A percentile compares a stretch with the other conserved stretches of the same genome.
These are phyloP conservation scores for Suhomyces anneliseae DNA, from an alignment of 1,139 yeast species.

Conservation along the genomic window DNA sequence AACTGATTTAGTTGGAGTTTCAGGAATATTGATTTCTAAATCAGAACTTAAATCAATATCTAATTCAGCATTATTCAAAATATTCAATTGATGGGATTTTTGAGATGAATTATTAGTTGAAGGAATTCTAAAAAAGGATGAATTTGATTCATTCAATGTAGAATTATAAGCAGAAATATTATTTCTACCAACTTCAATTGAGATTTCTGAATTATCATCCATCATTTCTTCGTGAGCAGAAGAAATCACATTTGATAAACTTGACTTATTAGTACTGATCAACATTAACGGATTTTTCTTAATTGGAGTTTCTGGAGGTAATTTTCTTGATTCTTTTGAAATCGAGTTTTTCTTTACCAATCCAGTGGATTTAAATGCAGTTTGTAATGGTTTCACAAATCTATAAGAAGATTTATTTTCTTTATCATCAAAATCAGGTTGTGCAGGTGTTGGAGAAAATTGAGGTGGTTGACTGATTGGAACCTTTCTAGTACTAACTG, in stretches of 20 bases:
- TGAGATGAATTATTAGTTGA: constrained; percentile 19
- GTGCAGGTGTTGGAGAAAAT: constrained; percentile 5
- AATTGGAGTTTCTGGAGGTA: constrained; percentile 81
- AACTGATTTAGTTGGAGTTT: constrained; percentile 46
- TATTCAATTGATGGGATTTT: constrained; percentile 10
- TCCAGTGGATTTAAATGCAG: constrained; percentile 80
- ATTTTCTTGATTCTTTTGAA: constrained; percentile 30
- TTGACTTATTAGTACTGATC: constrained; percentile 27
- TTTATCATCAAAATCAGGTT: constrained; percentile 29
- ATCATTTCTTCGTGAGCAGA: constrained; percentile 22
- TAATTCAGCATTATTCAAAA: constrained; percentile 19
- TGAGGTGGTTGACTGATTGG: constrained; percentile 3
- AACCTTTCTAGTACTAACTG: constrained; percentile 9
- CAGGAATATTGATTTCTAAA: constrained; percentile 31
- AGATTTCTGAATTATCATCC: constrained; percentile 27
- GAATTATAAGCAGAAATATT: constrained; percentile 21
- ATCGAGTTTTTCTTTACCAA: constrained; percentile 67
- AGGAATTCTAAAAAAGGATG: constrained; percentile 37
- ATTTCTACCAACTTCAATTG: constrained; percentile 47
- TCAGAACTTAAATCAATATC: constrained; percentile 25
- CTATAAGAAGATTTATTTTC: constrained; percentile 54
- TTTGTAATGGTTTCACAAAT: constrained; percentile 79
- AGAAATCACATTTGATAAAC: constrained; percentile 21
- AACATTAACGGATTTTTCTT: constrained; percentile 56
- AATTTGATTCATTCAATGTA: constrained; percentile 30